These are phyloP conservation scores for Brassica carinata DNA, from an alignment of 345 rosid genomes.

Conservation along the genomic window DNA sequence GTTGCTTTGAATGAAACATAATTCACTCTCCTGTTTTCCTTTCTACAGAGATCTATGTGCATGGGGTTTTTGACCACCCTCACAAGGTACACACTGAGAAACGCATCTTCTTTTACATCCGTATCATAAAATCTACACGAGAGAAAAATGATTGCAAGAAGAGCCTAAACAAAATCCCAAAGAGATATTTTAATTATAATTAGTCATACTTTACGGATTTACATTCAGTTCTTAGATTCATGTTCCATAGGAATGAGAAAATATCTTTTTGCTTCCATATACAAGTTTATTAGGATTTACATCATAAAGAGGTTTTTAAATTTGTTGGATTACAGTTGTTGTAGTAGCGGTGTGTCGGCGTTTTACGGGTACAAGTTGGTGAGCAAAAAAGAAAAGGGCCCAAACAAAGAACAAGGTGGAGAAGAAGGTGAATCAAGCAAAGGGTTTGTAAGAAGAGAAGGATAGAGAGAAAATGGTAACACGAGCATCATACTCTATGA, in stretches of 20 bases:
- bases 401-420: constrained; percentile 37
- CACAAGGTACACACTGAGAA: constrained; percentile 52
- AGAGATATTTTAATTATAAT: too few relatives aligned
- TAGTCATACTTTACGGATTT: too few relatives aligned
- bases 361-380: constrained; percentile 68
- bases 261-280: not conserved
- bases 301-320: not conserved
- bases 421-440: constrained; percentile 46
- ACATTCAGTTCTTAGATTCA: not conserved
- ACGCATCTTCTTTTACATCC: not conserved
- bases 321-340: constrained; percentile 29
- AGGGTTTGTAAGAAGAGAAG: constrained; percentile 30
- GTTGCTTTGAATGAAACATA: not conserved
- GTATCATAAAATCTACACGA: not conserved
- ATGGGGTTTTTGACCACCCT: constrained; percentile 44
- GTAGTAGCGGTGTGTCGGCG: constrained; percentile 72
- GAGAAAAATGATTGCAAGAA: not conserved
- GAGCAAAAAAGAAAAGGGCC: constrained; percentile 39
- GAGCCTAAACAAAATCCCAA: not conserved
- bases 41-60: constrained; percentile 55
- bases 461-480: constrained; percentile 21
- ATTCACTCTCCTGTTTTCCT: constrained; percentile 8
- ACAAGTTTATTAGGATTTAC: not conserved
- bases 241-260: not conserved
- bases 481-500: not conserved